Evolutionary conservation across 768 basidiomycete species (phyloP).

Genomic region (Kondoa malvinella): DNA sequence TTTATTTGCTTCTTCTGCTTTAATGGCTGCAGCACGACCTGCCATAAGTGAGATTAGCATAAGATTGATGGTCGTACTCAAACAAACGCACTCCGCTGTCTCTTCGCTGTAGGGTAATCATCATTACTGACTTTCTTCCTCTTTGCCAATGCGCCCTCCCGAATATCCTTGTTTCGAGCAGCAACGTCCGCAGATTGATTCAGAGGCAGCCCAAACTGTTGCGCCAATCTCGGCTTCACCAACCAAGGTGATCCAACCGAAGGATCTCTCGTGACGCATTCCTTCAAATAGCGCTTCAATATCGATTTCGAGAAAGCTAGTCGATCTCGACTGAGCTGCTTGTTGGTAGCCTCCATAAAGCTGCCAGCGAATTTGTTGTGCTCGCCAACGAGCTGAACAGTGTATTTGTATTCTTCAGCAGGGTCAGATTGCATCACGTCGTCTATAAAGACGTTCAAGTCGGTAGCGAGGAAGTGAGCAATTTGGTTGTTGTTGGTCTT

Average conservation of each 20-base stretch:
- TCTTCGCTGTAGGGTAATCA: background rate
- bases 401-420: conserved; percentile 68
- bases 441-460: conserved; percentile 57
- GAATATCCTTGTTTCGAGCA: conserved; percentile 57
- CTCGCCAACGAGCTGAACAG: conserved; percentile 52
- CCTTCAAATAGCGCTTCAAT: conserved; percentile 83
- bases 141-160: conserved; percentile 80
- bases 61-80: background rate
- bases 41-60: no score
- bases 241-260: conserved; percentile 91
- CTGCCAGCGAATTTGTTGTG: conserved; percentile 16
- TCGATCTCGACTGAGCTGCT: conserved; percentile 84
- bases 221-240: conserved; percentile 69
- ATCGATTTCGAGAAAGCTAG: conserved; percentile 93
- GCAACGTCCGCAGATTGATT: conserved; percentile 73
- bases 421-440: conserved; percentile 57
- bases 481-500: conserved; percentile 36
- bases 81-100: background rate
- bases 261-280: conserved; percentile 81
- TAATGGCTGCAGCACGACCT: background rate
- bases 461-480: conserved; percentile 54
- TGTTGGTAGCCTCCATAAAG: conserved; percentile 50
- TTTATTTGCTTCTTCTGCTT: background rate
- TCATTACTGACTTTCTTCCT: conserved; percentile 49
- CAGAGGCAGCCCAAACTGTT: conserved; percentile 64